phyloP scores from a whole-genome alignment of 2,329 filamentous ascomycete species.

The Waltergamsia citrina region DNA sequence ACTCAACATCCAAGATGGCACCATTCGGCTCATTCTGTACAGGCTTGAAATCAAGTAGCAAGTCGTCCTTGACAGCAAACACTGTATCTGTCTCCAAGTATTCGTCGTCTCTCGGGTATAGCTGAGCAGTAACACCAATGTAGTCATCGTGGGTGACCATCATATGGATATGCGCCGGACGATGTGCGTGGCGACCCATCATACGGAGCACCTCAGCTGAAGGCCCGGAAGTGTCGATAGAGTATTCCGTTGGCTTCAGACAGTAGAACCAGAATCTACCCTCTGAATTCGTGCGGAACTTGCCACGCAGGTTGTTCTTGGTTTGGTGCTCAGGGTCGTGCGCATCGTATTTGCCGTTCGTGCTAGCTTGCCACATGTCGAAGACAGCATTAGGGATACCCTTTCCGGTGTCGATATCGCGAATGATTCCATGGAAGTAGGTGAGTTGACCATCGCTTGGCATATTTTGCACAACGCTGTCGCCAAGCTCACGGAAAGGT shows the following conservation, averaged over 20 bases:
- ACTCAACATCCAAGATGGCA: slow-evolving; percentile 27
- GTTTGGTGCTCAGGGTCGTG: slow-evolving; percentile 63
- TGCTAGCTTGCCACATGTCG: slow-evolving; percentile 70
- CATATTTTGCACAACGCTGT: slow-evolving; percentile 55
- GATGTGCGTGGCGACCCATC: slow-evolving; percentile 39
- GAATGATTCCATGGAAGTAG: slow-evolving; percentile 61
- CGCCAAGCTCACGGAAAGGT: slow-evolving; percentile 60
- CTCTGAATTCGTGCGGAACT: slow-evolving; percentile 61
- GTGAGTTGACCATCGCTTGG: slow-evolving; percentile 48
- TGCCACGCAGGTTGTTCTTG: slow-evolving; percentile 67
- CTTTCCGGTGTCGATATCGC: slow-evolving; percentile 54
- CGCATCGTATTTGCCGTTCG: slow-evolving; percentile 70
- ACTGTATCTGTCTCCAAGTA: slow-evolving; percentile 44
- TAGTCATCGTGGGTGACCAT: slow-evolving; percentile 54
- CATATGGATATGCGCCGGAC: slow-evolving; percentile 41
- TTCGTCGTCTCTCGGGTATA: slow-evolving; percentile 60
- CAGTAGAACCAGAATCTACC: slow-evolving; percentile 68
- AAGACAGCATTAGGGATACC: slow-evolving; percentile 60
- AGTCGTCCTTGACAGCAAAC: slow-evolving; percentile 43
- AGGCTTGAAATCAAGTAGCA: slow-evolving; percentile 40
- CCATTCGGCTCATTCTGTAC: slow-evolving; percentile 25
- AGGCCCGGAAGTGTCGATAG: slow-evolving; percentile 54
- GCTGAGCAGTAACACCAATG: slow-evolving; percentile 65
- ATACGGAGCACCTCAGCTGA: slow-evolving; percentile 28
- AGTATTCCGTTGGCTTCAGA: slow-evolving; percentile 65